A percentile compares a stretch with the other conserved stretches of the same genome.
phyloP scores from a whole-genome alignment of 768 basidiomycete genomes.

The Chlorophyllum brunneum region DNA sequence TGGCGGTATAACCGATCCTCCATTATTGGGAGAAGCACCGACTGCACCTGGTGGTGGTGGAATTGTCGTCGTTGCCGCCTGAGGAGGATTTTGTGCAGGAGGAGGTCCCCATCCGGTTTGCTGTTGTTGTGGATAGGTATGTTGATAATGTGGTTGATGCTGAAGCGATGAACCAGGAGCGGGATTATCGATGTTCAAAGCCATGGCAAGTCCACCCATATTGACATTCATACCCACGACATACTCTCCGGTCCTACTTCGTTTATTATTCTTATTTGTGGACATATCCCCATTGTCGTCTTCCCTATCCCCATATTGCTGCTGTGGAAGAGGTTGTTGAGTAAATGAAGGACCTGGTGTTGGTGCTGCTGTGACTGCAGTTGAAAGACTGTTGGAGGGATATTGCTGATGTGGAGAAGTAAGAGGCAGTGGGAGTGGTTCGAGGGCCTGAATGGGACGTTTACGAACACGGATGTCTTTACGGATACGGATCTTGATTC shows the following conservation, averaged over 20 bases:
- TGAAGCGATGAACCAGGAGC: slow-evolving; percentile 21
- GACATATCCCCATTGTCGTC: slow-evolving; percentile 19
- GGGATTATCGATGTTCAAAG: slow-evolving; percentile 19
- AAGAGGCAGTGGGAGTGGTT: slow-evolving; percentile 25
- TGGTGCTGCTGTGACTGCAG: too few relatives aligned
- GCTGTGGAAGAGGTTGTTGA: background rate
- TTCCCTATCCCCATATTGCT: slow-evolving; percentile 21
- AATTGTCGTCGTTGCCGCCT: slow-evolving; percentile 23
- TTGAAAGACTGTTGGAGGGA: slow-evolving; percentile 23
- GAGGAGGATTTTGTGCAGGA: slow-evolving; percentile 28
- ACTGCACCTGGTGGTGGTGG: slow-evolving; percentile 31
- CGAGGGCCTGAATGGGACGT: slow-evolving; percentile 44
- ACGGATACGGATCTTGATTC: slow-evolving; percentile 91
- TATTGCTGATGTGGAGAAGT: slow-evolving; percentile 19
- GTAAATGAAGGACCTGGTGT: background rate
- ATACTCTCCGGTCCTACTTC: slow-evolving; percentile 32
- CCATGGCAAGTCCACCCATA: slow-evolving; percentile 15
- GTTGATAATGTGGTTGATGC: slow-evolving; percentile 19
- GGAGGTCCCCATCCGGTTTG: slow-evolving; percentile 26
- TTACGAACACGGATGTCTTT: slow-evolving; percentile 88
- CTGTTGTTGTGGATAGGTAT: slow-evolving; percentile 12
- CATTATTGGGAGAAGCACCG: slow-evolving; percentile 10
- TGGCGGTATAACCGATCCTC: background rate
- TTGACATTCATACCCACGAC: slow-evolving; percentile 17
- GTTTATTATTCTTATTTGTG: slow-evolving; percentile 34